phyloP scores from a whole-genome alignment of 345 rosid species.

The Eucalyptus lansdowneana region DNA sequence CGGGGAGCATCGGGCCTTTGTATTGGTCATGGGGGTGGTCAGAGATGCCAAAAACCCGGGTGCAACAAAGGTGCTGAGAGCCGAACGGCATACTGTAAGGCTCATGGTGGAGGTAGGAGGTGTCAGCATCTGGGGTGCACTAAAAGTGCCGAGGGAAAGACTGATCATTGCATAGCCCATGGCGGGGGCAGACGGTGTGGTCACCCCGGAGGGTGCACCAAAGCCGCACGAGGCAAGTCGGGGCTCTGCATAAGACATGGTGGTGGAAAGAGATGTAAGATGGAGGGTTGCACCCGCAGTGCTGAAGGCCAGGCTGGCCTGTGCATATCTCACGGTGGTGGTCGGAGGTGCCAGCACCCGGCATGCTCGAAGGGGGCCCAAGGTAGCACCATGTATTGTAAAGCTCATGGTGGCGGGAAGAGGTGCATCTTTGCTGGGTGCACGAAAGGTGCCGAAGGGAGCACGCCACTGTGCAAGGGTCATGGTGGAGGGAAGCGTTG shows the following conservation, averaged over 20 bases:
- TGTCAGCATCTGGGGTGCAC: conserved; percentile 93
- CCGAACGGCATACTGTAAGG: conserved; percentile 88
- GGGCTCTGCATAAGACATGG: conserved; percentile 96
- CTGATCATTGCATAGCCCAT: conserved; percentile 82
- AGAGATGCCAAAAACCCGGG: conserved; percentile 76
- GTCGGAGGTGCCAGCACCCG: conserved; percentile 61
- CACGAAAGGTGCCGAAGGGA: conserved; percentile 93
- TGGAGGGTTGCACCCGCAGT: conserved; percentile 71
- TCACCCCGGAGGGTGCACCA: conserved; percentile 51
- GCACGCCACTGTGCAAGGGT: conserved; percentile 90
- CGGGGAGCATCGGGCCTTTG: conserved; percentile 90
- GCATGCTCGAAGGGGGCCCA: conserved; percentile 83
- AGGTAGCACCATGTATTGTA: conserved; percentile 88
- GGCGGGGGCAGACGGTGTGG: conserved; percentile 94
- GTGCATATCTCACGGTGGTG: conserved; percentile 98
- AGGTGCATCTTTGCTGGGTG: conserved; percentile 90
- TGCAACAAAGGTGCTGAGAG: conserved; percentile 93
- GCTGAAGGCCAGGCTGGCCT: conserved; percentile 96
- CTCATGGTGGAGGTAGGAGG: conserved; percentile 95
- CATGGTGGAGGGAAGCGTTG: conserved; percentile 98
- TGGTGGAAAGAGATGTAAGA: conserved; percentile 87
- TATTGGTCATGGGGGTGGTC: conserved; percentile 97
- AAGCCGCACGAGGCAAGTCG: conserved; percentile 91
- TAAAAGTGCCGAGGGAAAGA: conserved; percentile 91
- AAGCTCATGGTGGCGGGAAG: conserved; percentile 96